Base-by-base conservation (phyloP, 352 stramenopile genomes). In the Phytophthora vignae region DNA sequence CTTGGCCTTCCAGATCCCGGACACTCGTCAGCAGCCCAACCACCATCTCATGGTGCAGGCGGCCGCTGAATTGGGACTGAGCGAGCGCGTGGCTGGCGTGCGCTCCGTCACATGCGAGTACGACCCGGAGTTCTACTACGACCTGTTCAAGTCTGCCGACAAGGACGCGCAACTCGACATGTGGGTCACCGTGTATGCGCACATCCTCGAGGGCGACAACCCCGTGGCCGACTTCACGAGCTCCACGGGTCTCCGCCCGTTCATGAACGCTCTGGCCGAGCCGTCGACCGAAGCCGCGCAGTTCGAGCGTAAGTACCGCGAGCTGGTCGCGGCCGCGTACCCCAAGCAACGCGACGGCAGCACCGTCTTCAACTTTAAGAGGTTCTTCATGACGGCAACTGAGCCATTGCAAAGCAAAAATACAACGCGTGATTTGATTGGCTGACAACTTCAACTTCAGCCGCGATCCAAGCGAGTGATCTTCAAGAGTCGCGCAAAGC, bases 1-100 rank as follows among this genome's bases (percentile, higher is more conserved):
- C 53, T 64, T 94, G 3, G 83, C 83, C 17, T 88, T 91, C 69
- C 86, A 92, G 60, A 92, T 92, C 67, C 86, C 86, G 4, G 86
- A 94, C 71, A 85, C 81, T 12, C 83, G 1, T 79, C 79, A 14
- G 56, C 60, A 44, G 36, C 12, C 36, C 12, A 92, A 83, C 59
- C 80, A 92, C 55, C 62, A 74, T 52, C 74, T 86, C 29, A 94
- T 94, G 72, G 48, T 64, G 44, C 72, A 85, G 48, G 78, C 86
- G 3, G 84, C 79, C 9, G 60, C 63, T 42, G 69, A 88, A 53
- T 56, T 90, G 36, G 82, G 78, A 4, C 55, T 78, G 38, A 52
- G 67, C 14, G 65, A 76, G 7, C 69, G 83, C 7, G 55, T 91
- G 17, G 73, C 74, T 0, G 65, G 66, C 40, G 84, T 91, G 56